Percentiles rank a stretch among this genome's conserved stretches.
These are phyloP conservation scores for Zymoseptoria ardabiliae DNA, from an alignment of 2,329 filamentous ascomycete species.

Conservation along the genomic window DNA sequence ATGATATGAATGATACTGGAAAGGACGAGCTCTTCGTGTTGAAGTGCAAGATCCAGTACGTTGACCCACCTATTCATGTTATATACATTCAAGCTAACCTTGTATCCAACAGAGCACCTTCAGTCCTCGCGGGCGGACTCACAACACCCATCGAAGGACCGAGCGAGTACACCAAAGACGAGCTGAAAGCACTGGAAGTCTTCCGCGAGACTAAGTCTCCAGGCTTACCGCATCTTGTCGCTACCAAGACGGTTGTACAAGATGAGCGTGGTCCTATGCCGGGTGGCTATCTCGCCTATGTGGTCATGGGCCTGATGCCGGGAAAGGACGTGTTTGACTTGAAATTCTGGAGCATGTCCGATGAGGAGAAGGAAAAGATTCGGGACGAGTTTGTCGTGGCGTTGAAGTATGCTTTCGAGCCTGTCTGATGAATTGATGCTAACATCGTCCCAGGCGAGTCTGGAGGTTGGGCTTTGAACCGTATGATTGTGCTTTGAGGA, in stretches of 20 bases:
- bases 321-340: conserved; percentile 23
- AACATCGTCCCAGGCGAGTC: conserved; percentile 10
- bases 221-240: conserved; percentile 22
- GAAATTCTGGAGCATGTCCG: conserved; percentile 24
- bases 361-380: conserved; percentile 16
- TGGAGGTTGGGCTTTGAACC: conserved; percentile 24
- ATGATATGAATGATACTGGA: not conserved
- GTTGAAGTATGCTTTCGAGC: conserved; percentile 15
- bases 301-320: conserved; percentile 25
- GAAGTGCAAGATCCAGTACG: conserved; percentile 27
- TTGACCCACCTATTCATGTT: not conserved
- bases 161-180: conserved; percentile 21
- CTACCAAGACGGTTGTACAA: conserved; percentile 17
- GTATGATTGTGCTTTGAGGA: conserved; percentile 26
- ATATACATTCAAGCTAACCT: not conserved
- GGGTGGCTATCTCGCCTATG: conserved; percentile 24
- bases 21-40: conserved; percentile 17
- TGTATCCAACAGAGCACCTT: conserved; percentile 16
- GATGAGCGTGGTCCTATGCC: conserved; percentile 16
- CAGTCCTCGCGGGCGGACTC: conserved; percentile 18
- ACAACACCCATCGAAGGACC: conserved; percentile 18
- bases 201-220: conserved; percentile 14
- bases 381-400: conserved; percentile 17
- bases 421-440: not conserved
- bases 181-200: conserved; percentile 20